Conservation (phyloP, 148 eudicot species). For the Rhododendron simsii region DNA sequence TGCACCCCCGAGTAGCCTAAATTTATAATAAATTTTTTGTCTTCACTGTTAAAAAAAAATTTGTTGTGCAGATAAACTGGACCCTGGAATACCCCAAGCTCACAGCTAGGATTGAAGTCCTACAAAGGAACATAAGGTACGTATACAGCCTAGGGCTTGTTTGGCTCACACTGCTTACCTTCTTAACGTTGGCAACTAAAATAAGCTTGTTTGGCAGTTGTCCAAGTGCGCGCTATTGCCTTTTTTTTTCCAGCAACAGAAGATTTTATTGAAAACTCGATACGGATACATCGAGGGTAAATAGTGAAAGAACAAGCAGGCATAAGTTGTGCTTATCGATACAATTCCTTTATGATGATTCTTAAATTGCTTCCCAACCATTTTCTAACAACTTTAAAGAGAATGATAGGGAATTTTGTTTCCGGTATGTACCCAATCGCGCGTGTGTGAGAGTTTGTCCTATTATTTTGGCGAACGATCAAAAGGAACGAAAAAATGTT, state of each 20-base stretch:
- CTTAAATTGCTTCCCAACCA: slow-evolving; percentile 8
- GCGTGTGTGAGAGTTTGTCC: no score
- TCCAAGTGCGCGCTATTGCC: neutral
- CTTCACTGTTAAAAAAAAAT: no score
- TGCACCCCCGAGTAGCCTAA: neutral
- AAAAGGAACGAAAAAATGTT: neutral
- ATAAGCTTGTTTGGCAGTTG: neutral
- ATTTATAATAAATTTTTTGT: no score
- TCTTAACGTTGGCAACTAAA: neutral
- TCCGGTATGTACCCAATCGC: neutral
- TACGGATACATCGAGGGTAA: no score
- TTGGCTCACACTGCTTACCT: neutral
- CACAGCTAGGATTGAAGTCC: slow-evolving; percentile 51
- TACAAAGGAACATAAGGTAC: slow-evolving; percentile 77
- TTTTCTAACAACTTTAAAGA: neutral
- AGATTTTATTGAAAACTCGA: no score
- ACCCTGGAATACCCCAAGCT: slow-evolving; percentile 64
- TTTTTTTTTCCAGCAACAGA: no score
- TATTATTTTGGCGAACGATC: no score
- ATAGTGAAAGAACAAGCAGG: no score
- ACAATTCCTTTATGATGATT: no score
- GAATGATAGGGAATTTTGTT: neutral
- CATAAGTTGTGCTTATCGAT: no score
- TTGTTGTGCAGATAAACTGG: slow-evolving; percentile 39
- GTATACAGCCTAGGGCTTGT: neutral